Base-by-base conservation (phyloP, 192 early-diverging fungal genomes). In the Borealophlyctis nickersoniae region DNA sequence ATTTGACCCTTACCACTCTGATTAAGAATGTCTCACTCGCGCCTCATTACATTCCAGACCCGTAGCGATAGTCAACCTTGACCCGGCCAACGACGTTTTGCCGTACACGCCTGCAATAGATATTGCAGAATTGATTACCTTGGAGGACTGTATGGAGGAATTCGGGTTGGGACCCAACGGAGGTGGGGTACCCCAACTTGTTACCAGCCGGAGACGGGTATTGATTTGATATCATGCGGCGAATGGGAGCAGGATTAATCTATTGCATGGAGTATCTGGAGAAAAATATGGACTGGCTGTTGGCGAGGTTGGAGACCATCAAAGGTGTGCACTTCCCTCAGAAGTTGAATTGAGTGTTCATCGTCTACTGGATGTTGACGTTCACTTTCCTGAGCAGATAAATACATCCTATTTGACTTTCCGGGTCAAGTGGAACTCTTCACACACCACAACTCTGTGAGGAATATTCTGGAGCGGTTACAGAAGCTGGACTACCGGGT, bases 401-500 rank as follows among this genome's bases (percentile, higher is more conserved):
- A 74, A 52, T 86, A 86, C 65, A 52, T 83, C 34, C 28, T 86
- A n/a, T 76, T 86, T 57, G 84, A 86, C 51, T 76, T 63, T 49
- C 84, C 84, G 19, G 83, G 84, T 3, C 84, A 86, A 73, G 81
- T 86, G 30, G 84, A 86, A 63, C 73, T 86, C 29, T 83, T 75
- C 45, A 81, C 81, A 45, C 74, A 83, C 60, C 91, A 95, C 75
- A 73, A 81, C 52, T 77, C 91, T 27, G 81, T 98, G 59, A 87
- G 89, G 58, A 83, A 87, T 45, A 85, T 95, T 23, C 66, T 95
- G 3, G 80, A 83, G 29, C 67, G 63, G 49, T 75, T 98, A 7
- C 60, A 54, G 50, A 83, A 87, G 73, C 65, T 80, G 5, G 71
- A 89, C 64, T 89, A 86, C 66, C 71, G 88, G 58, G 88, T 90